These are phyloP conservation scores for Mallotus japonicus DNA, from an alignment of 441 rosid genomes.

Conservation along the genomic window DNA sequence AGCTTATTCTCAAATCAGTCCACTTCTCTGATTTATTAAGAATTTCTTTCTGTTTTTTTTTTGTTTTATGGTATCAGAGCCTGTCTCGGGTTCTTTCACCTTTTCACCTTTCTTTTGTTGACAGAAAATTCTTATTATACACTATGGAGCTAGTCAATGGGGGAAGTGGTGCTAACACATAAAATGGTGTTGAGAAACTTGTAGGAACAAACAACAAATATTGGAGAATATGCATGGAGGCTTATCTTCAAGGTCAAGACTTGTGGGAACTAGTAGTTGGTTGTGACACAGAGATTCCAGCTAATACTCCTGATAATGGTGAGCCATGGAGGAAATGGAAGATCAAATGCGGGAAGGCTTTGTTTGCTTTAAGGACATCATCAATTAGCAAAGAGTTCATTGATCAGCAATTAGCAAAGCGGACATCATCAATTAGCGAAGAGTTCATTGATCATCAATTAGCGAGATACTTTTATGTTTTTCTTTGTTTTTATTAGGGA, in stretches of 20 bases:
- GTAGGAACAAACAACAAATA: background rate
- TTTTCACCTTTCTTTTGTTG: background rate
- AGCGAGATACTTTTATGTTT: too few species aligned
- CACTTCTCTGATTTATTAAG: too few species aligned
- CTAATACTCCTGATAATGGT: background rate
- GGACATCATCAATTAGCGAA: too few species aligned
- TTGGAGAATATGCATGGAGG: slow-evolving; percentile 24
- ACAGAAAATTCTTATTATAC: background rate
- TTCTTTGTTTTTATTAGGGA: too few species aligned
- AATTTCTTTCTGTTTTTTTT: too few species aligned
- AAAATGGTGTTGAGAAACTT: background rate
- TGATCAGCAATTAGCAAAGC: too few species aligned
- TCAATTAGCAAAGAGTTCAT: slow-evolving; percentile 22
- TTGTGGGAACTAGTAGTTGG: slow-evolving; percentile 3
- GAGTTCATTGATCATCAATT: too few species aligned
- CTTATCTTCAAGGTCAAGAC: slow-evolving; percentile 20
- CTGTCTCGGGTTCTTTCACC: background rate
- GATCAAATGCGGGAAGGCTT: slow-evolving; percentile 16
- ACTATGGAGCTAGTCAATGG: background rate
- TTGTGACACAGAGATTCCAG: background rate
- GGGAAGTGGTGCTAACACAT: background rate
- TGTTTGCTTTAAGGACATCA: slow-evolving; percentile 19
- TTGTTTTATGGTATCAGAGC: background rate
- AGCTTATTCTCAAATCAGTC: too few species aligned
- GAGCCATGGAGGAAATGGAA: slow-evolving; percentile 16